These are phyloP conservation scores for Leucocoprinus leucothites DNA, from an alignment of 768 basidiomycete genomes.

Conservation along the genomic window DNA sequence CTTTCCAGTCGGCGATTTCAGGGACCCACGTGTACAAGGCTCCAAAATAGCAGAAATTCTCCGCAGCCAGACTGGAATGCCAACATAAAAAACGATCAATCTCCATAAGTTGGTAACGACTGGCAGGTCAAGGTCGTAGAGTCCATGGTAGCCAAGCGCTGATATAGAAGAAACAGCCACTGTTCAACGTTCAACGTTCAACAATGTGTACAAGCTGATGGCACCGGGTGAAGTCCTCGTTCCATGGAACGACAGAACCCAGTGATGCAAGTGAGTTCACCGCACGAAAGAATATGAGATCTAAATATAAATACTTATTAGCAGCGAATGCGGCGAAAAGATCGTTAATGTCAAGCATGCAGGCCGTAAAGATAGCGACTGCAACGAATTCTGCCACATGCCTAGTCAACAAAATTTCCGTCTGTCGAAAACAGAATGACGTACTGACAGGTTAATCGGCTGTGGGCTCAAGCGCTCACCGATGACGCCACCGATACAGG, in stretches of 20 bases:
- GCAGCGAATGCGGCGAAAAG: conserved; percentile 83
- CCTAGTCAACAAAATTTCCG: conserved; percentile 32
- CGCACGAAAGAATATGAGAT: background rate
- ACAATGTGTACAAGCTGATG: no score
- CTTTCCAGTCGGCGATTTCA: conserved; percentile 79
- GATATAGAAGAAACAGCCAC: conserved; percentile 77
- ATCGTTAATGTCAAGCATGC: conserved; percentile 77
- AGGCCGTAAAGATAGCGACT: conserved; percentile 63
- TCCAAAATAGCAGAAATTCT: conserved; percentile 79
- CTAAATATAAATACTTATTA: conserved; percentile 31
- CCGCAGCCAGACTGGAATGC: conserved; percentile 63
- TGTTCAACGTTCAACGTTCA: no score
- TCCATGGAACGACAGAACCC: conserved; percentile 92
- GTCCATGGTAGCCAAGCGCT: conserved; percentile 85
- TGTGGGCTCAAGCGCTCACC: no score
- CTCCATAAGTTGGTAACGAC: conserved; percentile 71
- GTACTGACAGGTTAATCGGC: no score
- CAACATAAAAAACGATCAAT: conserved; percentile 62
- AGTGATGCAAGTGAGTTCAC: conserved; percentile 12
- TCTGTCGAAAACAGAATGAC: conserved; percentile 54
- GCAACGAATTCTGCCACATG: conserved; percentile 80
- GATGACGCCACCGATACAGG: conserved; percentile 57
- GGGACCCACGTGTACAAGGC: conserved; percentile 81
- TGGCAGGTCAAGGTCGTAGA: conserved; percentile 48
- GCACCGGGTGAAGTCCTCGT: conserved; percentile 85